phyloP scores from a whole-genome alignment of 768 basidiomycete genomes.

The Russula griseocarnosa region DNA sequence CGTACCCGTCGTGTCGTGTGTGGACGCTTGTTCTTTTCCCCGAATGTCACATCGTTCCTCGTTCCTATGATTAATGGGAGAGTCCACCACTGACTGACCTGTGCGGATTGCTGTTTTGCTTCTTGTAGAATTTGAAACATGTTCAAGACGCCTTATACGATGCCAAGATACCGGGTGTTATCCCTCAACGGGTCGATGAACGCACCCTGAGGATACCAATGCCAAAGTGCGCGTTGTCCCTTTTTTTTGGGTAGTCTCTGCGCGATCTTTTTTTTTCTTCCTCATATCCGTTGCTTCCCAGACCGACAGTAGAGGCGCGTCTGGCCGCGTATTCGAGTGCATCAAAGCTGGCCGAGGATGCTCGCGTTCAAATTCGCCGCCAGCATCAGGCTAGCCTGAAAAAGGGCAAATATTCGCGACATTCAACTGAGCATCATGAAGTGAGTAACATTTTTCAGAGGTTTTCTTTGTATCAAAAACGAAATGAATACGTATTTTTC shows the following conservation, averaged over 20 bases:
- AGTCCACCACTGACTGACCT: constrained; percentile 14
- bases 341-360: constrained; percentile 66
- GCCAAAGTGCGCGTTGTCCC: constrained; percentile 52
- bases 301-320: constrained; percentile 74
- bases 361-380: constrained; percentile 70
- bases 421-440: constrained; percentile 65
- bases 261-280: background rate
- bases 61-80: background rate
- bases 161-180: constrained; percentile 67
- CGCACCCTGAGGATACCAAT: constrained; percentile 77
- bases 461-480: background rate
- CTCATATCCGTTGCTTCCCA: constrained; percentile 32
- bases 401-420: constrained; percentile 64
- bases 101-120: constrained; percentile 1
- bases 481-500: background rate
- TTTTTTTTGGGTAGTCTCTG: background rate
- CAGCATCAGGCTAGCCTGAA: constrained; percentile 64
- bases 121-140: constrained; percentile 64
- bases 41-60: too few relatives aligned
- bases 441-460: constrained; percentile 38
- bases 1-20: too few relatives aligned
- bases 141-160: constrained; percentile 73
- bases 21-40: too few relatives aligned
- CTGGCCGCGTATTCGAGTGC: constrained; percentile 51
- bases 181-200: constrained; percentile 65